Evolutionary conservation across 345 rosid genomes (phyloP).

Genomic region (Aegle marmelos): DNA sequence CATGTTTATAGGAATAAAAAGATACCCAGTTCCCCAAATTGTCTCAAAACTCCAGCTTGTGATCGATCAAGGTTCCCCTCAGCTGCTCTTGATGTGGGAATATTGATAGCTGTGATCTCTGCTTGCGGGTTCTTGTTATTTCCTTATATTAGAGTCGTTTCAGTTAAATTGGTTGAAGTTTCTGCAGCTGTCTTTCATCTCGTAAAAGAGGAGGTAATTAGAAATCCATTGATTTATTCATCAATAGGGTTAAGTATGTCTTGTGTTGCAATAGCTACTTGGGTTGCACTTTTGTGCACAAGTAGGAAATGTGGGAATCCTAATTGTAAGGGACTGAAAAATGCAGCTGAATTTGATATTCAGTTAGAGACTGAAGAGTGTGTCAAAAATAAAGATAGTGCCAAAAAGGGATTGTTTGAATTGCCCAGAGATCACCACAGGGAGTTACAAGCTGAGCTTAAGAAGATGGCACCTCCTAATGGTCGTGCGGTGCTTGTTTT

Average conservation of each 20-base stretch:
- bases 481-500: constrained; percentile 69
- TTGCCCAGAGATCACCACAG: constrained; percentile 69
- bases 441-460: constrained; percentile 66
- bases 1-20: constrained; percentile 34
- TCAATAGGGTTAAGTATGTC: constrained; percentile 61
- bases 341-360: constrained; percentile 81
- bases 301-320: constrained; percentile 77
- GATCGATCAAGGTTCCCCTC: constrained; percentile 53
- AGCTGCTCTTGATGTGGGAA: constrained; percentile 68
- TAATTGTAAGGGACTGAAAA: constrained; percentile 76
- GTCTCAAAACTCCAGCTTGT: constrained; percentile 41
- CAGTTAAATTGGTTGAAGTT: constrained; percentile 36
- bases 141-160: constrained; percentile 54
- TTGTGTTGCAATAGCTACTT: constrained; percentile 58
- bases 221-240: constrained; percentile 62
- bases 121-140: constrained; percentile 75
- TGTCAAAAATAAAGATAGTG: constrained; percentile 61
- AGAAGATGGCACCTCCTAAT: constrained; percentile 80
- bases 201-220: constrained; percentile 60
- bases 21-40: constrained; percentile 33
- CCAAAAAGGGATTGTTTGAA: constrained; percentile 58
- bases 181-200: constrained; percentile 39
- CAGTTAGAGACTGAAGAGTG: constrained; percentile 91
- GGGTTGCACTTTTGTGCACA: constrained; percentile 56
- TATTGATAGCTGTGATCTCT: constrained; percentile 64